phyloP scores from a whole-genome alignment of 108 stramenopile species.

The Nannochloropsis oceanica region DNA sequence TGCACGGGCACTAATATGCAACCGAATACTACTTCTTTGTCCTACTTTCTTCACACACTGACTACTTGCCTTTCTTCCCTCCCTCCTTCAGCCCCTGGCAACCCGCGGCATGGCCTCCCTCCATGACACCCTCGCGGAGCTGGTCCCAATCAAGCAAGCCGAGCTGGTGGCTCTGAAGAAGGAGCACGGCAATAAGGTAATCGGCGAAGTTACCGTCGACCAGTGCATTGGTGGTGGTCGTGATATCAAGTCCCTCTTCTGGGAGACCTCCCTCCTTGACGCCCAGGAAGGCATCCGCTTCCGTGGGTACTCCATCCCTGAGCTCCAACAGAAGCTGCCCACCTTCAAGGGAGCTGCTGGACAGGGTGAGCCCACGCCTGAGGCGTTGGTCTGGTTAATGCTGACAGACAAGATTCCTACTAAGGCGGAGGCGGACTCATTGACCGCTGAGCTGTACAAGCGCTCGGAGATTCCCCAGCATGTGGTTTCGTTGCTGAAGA shows the following conservation, averaged over 20 bases:
- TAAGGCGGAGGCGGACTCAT: conserved; percentile 79
- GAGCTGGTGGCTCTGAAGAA: conserved; percentile 68
- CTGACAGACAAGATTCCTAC: conserved; percentile 93
- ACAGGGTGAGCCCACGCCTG: conserved; percentile 74
- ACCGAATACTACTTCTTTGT: background rate
- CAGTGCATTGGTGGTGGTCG: conserved; percentile 94
- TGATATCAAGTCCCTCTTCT: conserved; percentile 96
- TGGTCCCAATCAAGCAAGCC: conserved; percentile 85
- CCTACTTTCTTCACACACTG: background rate
- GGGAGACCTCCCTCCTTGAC: conserved; percentile 98
- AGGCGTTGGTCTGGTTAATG: conserved; percentile 88
- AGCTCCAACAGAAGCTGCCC: conserved; percentile 86
- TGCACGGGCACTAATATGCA: too few relatives aligned
- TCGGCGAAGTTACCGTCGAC: conserved; percentile 57
- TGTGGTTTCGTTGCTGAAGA: conserved; percentile 74
- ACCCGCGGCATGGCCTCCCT: conserved; percentile 49
- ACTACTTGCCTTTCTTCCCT: background rate
- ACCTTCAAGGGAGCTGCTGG: conserved; percentile 46
- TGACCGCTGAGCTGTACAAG: conserved; percentile 78
- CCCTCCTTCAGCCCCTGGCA: background rate
- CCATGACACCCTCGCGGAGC: conserved; percentile 67
- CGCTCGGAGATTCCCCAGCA: conserved; percentile 74
- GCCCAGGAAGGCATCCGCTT: conserved; percentile 97
- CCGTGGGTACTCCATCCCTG: conserved; percentile 94
- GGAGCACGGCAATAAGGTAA: conserved; percentile 80